Conservation (phyloP, 208 protist species). For the Leptomonas pyrrhocoris region DNA sequence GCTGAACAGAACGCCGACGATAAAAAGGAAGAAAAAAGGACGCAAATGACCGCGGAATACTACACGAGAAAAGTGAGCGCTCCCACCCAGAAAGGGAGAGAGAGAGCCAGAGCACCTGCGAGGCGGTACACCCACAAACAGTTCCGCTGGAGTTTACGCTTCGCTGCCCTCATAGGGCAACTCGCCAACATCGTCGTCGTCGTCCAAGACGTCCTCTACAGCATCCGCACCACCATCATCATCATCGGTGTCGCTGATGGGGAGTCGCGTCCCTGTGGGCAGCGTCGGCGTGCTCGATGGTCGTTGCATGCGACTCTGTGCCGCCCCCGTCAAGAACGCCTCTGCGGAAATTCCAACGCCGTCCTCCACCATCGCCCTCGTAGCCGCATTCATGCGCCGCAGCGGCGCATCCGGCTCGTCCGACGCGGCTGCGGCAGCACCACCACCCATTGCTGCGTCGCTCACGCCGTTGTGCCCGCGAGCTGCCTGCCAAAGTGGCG, state of each 20-base stretch:
- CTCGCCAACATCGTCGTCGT: not conserved
- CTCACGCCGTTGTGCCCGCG: not conserved
- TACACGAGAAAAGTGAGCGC: too few species aligned
- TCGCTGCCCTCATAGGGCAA: not conserved
- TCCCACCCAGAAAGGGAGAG: not conserved
- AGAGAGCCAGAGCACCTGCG: not conserved
- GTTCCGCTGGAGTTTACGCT: not conserved
- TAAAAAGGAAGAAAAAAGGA: too few species aligned
- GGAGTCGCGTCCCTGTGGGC: too few species aligned
- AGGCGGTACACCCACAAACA: not conserved
- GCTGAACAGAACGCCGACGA: too few species aligned
- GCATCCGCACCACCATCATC: not conserved
- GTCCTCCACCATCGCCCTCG: not conserved
- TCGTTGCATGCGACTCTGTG: not conserved
- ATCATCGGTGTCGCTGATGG: not conserved
- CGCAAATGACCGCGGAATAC: too few species aligned
- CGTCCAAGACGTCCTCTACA: not conserved
- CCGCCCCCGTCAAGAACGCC: not conserved
- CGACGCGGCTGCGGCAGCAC: too few species aligned
- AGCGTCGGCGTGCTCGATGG: too few species aligned
- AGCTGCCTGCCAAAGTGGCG: not conserved
- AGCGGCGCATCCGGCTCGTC: not conserved
- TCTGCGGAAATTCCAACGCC: constrained; percentile 8
- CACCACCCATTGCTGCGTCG: too few species aligned
- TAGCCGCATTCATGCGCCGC: not conserved